Conservation (phyloP, 75 land plant genomes). For the Sequoia sempervirens region DNA sequence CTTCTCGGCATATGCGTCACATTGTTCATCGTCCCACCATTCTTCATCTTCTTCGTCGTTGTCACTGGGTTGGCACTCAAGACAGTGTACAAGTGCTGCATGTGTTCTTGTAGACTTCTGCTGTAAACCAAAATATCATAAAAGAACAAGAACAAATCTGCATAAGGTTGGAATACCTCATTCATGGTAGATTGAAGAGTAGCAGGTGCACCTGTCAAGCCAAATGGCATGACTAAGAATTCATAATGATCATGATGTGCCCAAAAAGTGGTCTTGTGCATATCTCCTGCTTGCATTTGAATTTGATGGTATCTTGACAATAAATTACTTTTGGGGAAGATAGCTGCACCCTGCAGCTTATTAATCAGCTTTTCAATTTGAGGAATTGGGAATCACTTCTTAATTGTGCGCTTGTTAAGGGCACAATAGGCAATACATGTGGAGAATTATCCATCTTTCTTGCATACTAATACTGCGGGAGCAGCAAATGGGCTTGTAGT, state of each 20-base stretch:
- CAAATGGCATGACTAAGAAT: conserved; percentile 17
- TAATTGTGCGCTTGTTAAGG: too few species aligned
- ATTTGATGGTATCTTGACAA: conserved; percentile 11
- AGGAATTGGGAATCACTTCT: too few species aligned
- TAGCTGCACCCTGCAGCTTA: too few species aligned
- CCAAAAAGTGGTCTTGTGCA: not conserved
- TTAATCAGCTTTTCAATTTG: too few species aligned
- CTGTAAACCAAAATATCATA: conserved; percentile 21
- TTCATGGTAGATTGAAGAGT: conserved; percentile 12
- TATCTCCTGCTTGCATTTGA: not conserved
- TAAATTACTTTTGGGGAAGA: conserved; percentile 15
- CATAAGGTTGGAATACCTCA: conserved; percentile 3
- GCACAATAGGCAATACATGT: too few species aligned
- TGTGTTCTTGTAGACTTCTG: not conserved
- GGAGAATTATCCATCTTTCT: too few species aligned
- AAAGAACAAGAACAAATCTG: conserved; percentile 12
- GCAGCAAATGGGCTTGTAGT: too few species aligned
- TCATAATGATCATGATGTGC: conserved; percentile 8
- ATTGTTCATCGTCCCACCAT: too few species aligned
- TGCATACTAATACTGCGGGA: too few species aligned
- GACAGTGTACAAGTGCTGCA: not conserved
- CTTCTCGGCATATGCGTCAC: too few species aligned
- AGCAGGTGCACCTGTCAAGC: conserved; percentile 13
- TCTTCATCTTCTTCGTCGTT: too few species aligned
- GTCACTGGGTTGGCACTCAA: too few species aligned